These are phyloP conservation scores for Parsonsia alboflavescens DNA, from an alignment of 257 asterid genomes.

Conservation along the genomic window DNA sequence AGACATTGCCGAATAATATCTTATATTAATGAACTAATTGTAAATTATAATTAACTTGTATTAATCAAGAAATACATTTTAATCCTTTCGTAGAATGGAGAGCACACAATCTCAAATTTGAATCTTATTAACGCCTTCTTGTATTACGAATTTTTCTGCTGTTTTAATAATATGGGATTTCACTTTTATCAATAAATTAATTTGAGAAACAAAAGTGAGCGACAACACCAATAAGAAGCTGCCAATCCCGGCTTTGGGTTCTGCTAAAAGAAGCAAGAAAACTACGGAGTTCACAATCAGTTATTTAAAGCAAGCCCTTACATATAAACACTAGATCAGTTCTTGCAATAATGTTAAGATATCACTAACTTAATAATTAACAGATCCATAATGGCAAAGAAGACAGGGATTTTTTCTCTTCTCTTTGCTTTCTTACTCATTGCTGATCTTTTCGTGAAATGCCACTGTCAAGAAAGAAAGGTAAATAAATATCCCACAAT, in stretches of 20 bases:
- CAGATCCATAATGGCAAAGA: constrained; percentile 50
- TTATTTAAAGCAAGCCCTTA: constrained; percentile 10
- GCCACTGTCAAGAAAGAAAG: constrained; percentile 1
- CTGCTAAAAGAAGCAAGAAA: background rate
- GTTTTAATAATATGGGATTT: too few relatives aligned
- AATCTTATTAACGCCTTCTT: too few relatives aligned
- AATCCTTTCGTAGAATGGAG: too few relatives aligned
- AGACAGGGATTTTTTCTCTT: constrained; percentile 32
- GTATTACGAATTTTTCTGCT: too few relatives aligned
- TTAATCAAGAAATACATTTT: too few relatives aligned
- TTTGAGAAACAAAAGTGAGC: background rate
- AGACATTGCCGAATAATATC: too few relatives aligned
- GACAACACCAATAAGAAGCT: background rate
- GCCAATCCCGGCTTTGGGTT: background rate
- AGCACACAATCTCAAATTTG: too few relatives aligned
- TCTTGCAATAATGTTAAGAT: too few relatives aligned
- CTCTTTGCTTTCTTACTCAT: background rate
- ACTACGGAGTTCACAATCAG: background rate
- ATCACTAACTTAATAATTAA: constrained; percentile 28
- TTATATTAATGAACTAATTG: too few relatives aligned
- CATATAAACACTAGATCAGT: constrained; percentile 18
- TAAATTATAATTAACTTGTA: too few relatives aligned
- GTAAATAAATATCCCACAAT: background rate
- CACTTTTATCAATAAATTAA: too few relatives aligned
- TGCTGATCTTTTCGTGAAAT: background rate